phyloP scores from a whole-genome alignment of 2,329 filamentous ascomycete species.

The Venturiaceae sp. region DNA sequence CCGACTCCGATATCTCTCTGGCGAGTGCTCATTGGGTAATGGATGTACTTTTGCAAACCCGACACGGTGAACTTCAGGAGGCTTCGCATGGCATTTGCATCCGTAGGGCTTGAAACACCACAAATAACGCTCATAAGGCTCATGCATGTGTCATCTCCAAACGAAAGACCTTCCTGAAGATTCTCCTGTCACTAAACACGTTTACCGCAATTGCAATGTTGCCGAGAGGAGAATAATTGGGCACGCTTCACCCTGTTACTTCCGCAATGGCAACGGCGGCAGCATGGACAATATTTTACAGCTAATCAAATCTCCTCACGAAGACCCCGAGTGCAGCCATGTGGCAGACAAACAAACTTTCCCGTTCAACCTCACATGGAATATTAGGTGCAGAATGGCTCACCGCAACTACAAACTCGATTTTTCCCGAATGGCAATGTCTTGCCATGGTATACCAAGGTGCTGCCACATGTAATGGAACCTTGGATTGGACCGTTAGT shows the following conservation, averaged over 20 bases:
- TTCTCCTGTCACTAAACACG: not conserved
- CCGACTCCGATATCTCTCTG: not conserved
- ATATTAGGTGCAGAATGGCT: not conserved
- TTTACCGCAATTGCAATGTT: not conserved
- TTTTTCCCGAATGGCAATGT: conserved; percentile 35
- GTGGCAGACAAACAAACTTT: not conserved
- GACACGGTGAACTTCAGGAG: not conserved
- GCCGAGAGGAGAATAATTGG: not conserved
- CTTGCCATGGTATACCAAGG: conserved; percentile 50
- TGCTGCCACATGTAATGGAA: conserved; percentile 62
- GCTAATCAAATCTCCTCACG: not conserved
- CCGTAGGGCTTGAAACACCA: not conserved
- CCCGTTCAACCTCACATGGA: not conserved
- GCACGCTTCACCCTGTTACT: not conserved
- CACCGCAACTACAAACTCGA: conserved; percentile 3
- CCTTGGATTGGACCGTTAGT: conserved; percentile 26
- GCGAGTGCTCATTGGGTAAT: not conserved
- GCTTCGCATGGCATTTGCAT: not conserved
- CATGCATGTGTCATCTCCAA: not conserved
- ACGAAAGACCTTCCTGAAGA: not conserved
- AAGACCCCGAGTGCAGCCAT: not conserved
- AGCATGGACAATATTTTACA: not conserved
- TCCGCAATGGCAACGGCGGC: not conserved
- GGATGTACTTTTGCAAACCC: not conserved
- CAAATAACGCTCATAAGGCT: not conserved